Evolutionary conservation across 1,284 basidiomycete species (phyloP), one percentile per base, ranked within the genome.

Genomic region (Rhodofomes roseus): DNA sequence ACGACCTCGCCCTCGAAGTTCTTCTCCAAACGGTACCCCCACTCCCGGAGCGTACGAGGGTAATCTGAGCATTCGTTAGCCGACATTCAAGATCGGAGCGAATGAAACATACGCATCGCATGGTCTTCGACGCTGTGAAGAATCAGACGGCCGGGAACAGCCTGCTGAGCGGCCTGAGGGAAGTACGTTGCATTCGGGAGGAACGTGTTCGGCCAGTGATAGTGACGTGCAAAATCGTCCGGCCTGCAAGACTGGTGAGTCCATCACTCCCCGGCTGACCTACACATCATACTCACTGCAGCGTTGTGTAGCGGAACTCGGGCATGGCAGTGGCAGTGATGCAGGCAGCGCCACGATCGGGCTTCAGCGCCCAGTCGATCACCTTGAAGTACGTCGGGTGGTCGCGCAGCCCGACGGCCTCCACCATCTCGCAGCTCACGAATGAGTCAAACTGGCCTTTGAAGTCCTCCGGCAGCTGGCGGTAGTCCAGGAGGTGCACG

Each of bases 171-270:
- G 34, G 81, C 82, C 51, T 83, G 82, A 54, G 89, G 81, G 55
- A 90, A 74, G 6, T 81, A 79, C 1, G 88, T 89, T 14, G 92
- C 87, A 53, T 87, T 89, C 0, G 92, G 92, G 25, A 93, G 76
- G 71, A 89, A 90, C 0, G 89, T 89, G 64, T 94, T 93, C 6
- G 93, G 92, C 89, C 93, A 95, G 82, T 94, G 89, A 75, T 92
- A 95, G 66, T 88, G 89, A 54, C 88, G 83, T 80, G 92, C 92
- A 72, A 93, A 93, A 72, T 93, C 90, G 12, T 44, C 43, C 22
- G 43, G 43, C 22, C 43, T 44, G 43, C 43, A 44, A 6, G 22
- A 23, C 4, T 23, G n/a, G 43, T 44, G 23, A 44, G 43, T 12
- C n/a, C 22, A 25, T 12, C 20, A 22, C 9, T 23, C 11, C 31